These are phyloP conservation scores for Hygrocybe punicea DNA, from an alignment of 768 basidiomycete genomes.

Conservation along the genomic window DNA sequence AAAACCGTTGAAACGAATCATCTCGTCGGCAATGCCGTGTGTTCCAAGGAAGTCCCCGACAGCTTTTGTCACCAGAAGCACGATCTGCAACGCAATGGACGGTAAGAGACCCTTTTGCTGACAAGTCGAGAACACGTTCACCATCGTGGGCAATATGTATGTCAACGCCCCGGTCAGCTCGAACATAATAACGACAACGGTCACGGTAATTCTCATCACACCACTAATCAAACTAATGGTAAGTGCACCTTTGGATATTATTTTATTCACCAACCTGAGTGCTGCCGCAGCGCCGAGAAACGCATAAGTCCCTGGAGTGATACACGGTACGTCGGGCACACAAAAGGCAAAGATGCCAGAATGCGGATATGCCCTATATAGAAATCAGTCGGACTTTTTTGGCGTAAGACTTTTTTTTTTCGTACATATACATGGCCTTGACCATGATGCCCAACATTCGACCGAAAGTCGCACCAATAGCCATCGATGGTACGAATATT, in stretches of 20 bases:
- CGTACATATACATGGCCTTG: slow-evolving; percentile 83
- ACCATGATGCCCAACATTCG: slow-evolving; percentile 96
- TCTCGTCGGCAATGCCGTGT: slow-evolving; percentile 93
- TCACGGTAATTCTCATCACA: slow-evolving; percentile 94
- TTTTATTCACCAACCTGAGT: slow-evolving; percentile 56
- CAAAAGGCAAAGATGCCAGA: slow-evolving; percentile 90
- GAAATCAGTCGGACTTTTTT: too few species aligned
- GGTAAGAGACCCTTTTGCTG: background rate
- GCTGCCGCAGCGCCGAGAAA: slow-evolving; percentile 96
- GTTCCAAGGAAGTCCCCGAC: slow-evolving; percentile 93
- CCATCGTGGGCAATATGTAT: slow-evolving; percentile 98
- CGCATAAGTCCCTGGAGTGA: slow-evolving; percentile 97
- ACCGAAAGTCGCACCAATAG: slow-evolving; percentile 94
- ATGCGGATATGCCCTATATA: slow-evolving; percentile 66
- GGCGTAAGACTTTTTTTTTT: slow-evolving; percentile 6
- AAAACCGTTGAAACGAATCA: slow-evolving; percentile 95
- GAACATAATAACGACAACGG: slow-evolving; percentile 99
- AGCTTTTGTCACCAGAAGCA: slow-evolving; percentile 92
- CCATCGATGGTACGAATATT: slow-evolving; percentile 99
- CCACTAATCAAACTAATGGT: slow-evolving; percentile 51
- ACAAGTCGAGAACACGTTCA: slow-evolving; percentile 32
- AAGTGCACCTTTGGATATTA: background rate
- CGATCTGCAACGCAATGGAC: slow-evolving; percentile 58
- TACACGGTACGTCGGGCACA: slow-evolving; percentile 89
- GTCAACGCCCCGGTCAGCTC: slow-evolving; percentile 96